Conservation (phyloP, 2,329 filamentous ascomycete species). For the Ophiostoma tasmaniense region DNA sequence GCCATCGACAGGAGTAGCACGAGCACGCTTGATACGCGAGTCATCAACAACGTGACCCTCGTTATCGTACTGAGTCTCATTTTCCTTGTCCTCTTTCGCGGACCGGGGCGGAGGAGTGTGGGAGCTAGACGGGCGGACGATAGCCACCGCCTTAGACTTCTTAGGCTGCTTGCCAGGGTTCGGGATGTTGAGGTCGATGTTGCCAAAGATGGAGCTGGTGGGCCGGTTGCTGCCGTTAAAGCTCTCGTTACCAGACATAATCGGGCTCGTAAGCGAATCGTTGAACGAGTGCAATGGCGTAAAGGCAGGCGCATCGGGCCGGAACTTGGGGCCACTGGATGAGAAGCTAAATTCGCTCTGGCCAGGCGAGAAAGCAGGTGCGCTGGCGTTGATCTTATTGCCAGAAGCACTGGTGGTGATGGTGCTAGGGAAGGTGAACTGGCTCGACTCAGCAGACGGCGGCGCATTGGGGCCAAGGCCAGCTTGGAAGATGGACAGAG, state of each 20-base stretch:
- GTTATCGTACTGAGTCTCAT: slow-evolving; percentile 39
- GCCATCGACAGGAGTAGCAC: slow-evolving; percentile 55
- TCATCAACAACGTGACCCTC: slow-evolving; percentile 57
- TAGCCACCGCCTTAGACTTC: slow-evolving; percentile 76
- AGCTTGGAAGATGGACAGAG: slow-evolving; percentile 34
- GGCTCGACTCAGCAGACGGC: slow-evolving; percentile 31
- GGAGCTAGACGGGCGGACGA: slow-evolving; percentile 56
- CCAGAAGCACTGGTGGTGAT: slow-evolving; percentile 33
- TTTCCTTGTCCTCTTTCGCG: slow-evolving; percentile 20
- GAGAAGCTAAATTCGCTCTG: slow-evolving; percentile 61
- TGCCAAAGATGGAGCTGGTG: slow-evolving; percentile 56
- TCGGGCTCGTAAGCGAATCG: slow-evolving; percentile 39
- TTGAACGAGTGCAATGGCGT: slow-evolving; percentile 50
- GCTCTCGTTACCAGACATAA: slow-evolving; percentile 38
- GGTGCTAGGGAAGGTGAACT: slow-evolving; percentile 35
- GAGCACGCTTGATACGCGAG: slow-evolving; percentile 66
- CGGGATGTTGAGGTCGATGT: slow-evolving; percentile 53
- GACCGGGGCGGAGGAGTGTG: slow-evolving; percentile 21
- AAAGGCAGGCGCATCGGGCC: slow-evolving; percentile 68
- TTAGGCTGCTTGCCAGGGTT: slow-evolving; percentile 59
- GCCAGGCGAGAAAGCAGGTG: slow-evolving; percentile 62
- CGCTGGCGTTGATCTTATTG: slow-evolving; percentile 58
- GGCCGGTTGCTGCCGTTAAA: slow-evolving; percentile 19
- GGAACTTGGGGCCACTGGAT: slow-evolving; percentile 57
- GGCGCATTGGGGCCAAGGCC: slow-evolving; percentile 28